These are phyloP conservation scores for Pyrenochaeta sp. DNA, from an alignment of 2,329 filamentous ascomycete genomes.

Conservation along the genomic window DNA sequence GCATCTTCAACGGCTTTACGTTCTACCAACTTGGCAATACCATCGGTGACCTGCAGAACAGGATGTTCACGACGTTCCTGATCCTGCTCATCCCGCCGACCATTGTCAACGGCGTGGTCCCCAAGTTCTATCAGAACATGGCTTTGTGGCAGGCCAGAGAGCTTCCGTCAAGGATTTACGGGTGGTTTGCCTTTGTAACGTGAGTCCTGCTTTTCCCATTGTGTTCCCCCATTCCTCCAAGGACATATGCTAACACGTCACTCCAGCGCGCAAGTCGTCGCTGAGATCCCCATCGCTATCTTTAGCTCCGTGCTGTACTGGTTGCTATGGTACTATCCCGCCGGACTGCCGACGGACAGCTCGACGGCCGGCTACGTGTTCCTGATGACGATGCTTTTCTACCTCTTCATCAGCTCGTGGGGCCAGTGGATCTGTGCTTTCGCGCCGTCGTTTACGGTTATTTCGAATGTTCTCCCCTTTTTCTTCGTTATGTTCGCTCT, in stretches of 20 bases:
- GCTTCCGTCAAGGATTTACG: slow-evolving; percentile 76
- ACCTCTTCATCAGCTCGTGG: slow-evolving; percentile 76
- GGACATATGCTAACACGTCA: neutral
- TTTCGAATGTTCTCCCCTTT: slow-evolving; percentile 76
- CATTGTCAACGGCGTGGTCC: slow-evolving; percentile 75
- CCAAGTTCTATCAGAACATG: slow-evolving; percentile 80
- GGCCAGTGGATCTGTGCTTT: slow-evolving; percentile 87
- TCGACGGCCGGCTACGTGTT: slow-evolving; percentile 76
- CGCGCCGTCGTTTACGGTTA: slow-evolving; percentile 79
- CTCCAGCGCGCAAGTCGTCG: slow-evolving; percentile 72
- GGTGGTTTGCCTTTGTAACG: slow-evolving; percentile 72
- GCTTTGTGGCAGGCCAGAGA: slow-evolving; percentile 77
- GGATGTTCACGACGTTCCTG: slow-evolving; percentile 77
- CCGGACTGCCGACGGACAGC: slow-evolving; percentile 71
- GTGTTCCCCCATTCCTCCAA: neutral
- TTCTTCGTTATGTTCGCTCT: slow-evolving; percentile 80
- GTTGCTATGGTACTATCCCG: slow-evolving; percentile 78
- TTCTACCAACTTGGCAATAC: slow-evolving; percentile 74
- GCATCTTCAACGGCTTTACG: slow-evolving; percentile 81
- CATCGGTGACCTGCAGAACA: slow-evolving; percentile 74
- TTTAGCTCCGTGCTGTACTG: slow-evolving; percentile 72
- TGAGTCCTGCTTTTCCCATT: no score
- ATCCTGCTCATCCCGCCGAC: slow-evolving; percentile 68
- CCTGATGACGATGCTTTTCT: slow-evolving; percentile 80
- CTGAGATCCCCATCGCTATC: slow-evolving; percentile 75